Evolutionary conservation across 192 early-diverging fungal genomes (phyloP).

Genomic region (Lunasporangiospora selenospora): DNA sequence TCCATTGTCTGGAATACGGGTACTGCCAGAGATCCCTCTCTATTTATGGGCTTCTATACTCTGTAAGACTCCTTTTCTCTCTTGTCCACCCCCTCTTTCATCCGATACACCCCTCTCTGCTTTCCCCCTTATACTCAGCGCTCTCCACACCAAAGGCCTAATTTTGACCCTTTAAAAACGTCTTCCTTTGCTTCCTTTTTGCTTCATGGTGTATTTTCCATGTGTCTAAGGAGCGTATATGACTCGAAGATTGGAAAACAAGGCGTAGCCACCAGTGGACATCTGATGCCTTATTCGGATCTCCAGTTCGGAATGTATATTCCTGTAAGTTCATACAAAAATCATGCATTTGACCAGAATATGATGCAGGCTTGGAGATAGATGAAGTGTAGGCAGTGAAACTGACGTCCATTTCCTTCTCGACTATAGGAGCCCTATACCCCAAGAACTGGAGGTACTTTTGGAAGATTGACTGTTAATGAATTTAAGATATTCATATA

Average conservation of each 20-base stretch:
- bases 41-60: constrained; percentile 39
- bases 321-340: constrained; percentile 2
- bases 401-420: background rate
- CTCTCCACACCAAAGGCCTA: no score
- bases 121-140: no score
- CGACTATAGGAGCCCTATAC: constrained; percentile 23
- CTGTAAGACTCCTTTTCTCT: constrained; percentile 9
- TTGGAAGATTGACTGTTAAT: no score
- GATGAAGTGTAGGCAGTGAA: no score
- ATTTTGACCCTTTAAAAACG: no score
- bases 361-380: background rate
- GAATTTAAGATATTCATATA: no score
- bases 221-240: constrained; percentile 33
- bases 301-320: constrained; percentile 39
- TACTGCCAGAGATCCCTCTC: background rate
- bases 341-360: background rate
- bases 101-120: no score
- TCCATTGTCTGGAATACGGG: constrained; percentile 24
- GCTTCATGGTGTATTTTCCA: no score
- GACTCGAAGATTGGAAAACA: constrained; percentile 29
- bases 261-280: constrained; percentile 33
- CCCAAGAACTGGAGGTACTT: constrained; percentile 35
- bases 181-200: no score
- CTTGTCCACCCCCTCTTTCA: background rate
- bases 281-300: constrained; percentile 34